Evolutionary conservation across 129 eudicot species (phyloP).

Genomic region (Ambrosia artemisiifolia): DNA sequence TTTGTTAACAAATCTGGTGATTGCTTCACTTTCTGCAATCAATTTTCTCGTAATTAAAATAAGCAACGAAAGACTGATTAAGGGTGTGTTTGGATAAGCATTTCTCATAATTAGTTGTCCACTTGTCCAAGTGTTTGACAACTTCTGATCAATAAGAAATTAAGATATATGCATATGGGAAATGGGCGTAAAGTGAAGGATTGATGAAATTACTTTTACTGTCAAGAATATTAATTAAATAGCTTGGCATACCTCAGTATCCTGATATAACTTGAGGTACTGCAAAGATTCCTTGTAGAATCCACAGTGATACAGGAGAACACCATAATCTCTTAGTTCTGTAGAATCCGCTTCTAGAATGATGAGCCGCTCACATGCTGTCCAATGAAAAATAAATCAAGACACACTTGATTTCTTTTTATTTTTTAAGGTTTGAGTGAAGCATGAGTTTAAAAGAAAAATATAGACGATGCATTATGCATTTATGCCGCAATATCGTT

Average conservation of each 20-base stretch:
- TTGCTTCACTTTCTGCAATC: constrained; percentile 39
- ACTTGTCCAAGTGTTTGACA: neutral
- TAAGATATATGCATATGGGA: neutral
- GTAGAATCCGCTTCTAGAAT: constrained; percentile 50
- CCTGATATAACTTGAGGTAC: constrained; percentile 58
- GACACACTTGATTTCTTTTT: neutral
- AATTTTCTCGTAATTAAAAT: neutral
- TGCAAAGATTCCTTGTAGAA: constrained; percentile 64
- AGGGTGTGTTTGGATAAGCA: neutral
- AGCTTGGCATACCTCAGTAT: constrained; percentile 45
- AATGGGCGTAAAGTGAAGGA: neutral
- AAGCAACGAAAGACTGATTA: neutral
- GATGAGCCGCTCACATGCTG: constrained; percentile 92
- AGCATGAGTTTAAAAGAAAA: neutral
- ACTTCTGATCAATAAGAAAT: neutral
- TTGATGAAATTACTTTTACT: neutral
- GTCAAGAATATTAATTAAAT: neutral
- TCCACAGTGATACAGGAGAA: constrained; percentile 84
- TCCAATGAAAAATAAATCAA: constrained; percentile 11
- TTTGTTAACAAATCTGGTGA: constrained; percentile 27
- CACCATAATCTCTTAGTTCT: constrained; percentile 76
- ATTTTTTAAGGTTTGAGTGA: neutral
- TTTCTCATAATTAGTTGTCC: neutral
- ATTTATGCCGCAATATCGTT: neutral
- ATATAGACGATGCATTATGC: constrained; percentile 9